Conservation (phyloP, 2,329 filamentous ascomycete genomes). For the Aureobasidium uvarum region DNA sequence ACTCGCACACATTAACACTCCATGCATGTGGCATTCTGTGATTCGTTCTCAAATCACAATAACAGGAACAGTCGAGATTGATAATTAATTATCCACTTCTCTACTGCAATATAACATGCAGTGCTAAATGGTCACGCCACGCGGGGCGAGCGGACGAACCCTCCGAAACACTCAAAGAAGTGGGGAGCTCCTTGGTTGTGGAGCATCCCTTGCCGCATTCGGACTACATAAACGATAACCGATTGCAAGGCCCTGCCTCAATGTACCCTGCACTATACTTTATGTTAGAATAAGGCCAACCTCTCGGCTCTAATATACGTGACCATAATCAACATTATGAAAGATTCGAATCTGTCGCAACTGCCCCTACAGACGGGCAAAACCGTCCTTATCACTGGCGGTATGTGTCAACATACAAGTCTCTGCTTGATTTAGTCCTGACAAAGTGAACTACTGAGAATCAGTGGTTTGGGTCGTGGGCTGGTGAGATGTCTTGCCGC, state of each 20-base stretch:
- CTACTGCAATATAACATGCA: neutral
- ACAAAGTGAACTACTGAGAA: slow-evolving; percentile 37
- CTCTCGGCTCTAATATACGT: too few species aligned
- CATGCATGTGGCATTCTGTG: neutral
- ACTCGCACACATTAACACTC: neutral
- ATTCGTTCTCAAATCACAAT: neutral
- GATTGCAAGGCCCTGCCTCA: neutral
- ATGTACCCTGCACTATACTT: neutral
- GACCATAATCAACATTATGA: neutral
- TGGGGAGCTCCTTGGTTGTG: neutral
- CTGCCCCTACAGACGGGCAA: neutral
- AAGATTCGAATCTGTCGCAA: neutral
- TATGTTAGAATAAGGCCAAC: too few species aligned
- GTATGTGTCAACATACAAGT: neutral
- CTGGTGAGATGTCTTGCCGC: slow-evolving; percentile 45
- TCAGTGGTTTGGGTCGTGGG: slow-evolving; percentile 48
- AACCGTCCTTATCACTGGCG: slow-evolving; percentile 29
- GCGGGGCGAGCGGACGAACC: neutral
- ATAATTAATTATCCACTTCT: neutral
- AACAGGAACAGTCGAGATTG: neutral
- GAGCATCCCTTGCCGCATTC: neutral
- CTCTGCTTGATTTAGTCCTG: neutral
- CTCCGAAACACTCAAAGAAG: neutral
- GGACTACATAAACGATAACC: neutral
- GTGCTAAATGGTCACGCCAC: neutral